phyloP scores from a whole-genome alignment of 2,329 filamentous ascomycete genomes.

The Claviceps digitariae region DNA sequence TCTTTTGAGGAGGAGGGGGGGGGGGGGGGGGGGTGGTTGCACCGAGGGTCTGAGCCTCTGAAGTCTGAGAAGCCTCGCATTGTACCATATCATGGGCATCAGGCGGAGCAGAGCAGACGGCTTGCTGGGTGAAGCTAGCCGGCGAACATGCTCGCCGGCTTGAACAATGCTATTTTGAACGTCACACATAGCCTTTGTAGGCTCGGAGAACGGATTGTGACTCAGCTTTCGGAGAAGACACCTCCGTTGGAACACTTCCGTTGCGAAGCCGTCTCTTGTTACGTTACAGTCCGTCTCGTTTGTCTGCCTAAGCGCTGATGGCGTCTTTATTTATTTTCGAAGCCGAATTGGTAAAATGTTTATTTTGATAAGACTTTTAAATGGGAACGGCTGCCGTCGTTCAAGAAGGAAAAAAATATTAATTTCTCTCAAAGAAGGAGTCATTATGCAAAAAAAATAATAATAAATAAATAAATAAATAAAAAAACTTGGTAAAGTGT shows the following conservation, averaged over 20 bases:
- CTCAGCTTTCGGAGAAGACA: neutral
- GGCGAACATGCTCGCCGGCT: neutral
- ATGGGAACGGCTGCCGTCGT: neutral
- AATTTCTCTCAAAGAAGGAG: neutral
- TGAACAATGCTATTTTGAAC: neutral
- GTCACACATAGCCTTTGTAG: neutral
- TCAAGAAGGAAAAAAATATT: neutral
- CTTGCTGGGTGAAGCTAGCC: neutral
- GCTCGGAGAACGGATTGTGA: no score
- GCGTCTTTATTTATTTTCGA: neutral
- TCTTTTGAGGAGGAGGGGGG: no score
- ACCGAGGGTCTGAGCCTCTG: neutral
- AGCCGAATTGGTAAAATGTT: neutral
- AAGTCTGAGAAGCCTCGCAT: neutral
- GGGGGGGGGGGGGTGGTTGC: no score
- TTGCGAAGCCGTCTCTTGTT: neutral
- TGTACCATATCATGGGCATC: neutral
- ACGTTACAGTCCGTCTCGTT: neutral
- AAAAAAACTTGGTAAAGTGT: neutral
- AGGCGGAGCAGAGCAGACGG: neutral
- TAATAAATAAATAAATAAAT: no score
- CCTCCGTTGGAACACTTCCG: neutral
- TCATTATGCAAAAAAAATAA: neutral
- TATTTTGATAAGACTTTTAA: neutral
- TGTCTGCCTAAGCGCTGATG: neutral